A percentile compares a stretch with the other conserved stretches of the same genome.
phyloP scores from a whole-genome alignment of 1,139 yeast species.

The Suhomyces bribrorum region DNA sequence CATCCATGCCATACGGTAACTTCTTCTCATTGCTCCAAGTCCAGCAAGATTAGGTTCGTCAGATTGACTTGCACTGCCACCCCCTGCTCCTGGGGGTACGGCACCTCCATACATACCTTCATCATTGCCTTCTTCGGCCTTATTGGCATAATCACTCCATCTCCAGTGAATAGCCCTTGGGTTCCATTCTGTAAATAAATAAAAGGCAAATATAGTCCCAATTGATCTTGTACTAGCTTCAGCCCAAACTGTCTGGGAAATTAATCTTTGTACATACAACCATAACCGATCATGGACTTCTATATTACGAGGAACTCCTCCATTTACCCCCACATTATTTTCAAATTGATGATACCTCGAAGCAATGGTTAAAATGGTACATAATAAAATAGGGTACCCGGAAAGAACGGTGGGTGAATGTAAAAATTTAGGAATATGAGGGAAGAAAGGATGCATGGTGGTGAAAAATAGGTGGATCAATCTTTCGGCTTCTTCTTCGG shows the following conservation, averaged over 20 bases:
- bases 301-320: slow-evolving; percentile 48
- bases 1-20: slow-evolving; percentile 94
- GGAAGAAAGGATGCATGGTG: slow-evolving; percentile 87
- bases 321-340: slow-evolving; percentile 29
- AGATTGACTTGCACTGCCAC: slow-evolving; percentile 21
- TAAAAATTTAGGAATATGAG: slow-evolving; percentile 75
- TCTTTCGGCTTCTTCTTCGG: slow-evolving; percentile 66
- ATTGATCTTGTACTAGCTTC: slow-evolving; percentile 86
- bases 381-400: slow-evolving; percentile 76
- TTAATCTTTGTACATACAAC: slow-evolving; percentile 78
- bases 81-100: slow-evolving; percentile 9
- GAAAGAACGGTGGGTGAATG: slow-evolving; percentile 68
- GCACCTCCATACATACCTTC: slow-evolving; percentile 11
- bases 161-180: slow-evolving; percentile 92
- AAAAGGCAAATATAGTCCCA: slow-evolving; percentile 82
- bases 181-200: slow-evolving; percentile 92
- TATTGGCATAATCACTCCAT: slow-evolving; percentile 84
- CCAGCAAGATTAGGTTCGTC: slow-evolving; percentile 64
- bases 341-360: slow-evolving; percentile 69
- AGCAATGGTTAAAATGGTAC: slow-evolving; percentile 78
- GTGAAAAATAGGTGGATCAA: slow-evolving; percentile 68
- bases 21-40: slow-evolving; percentile 79
- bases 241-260: slow-evolving; percentile 92
- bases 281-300: slow-evolving; percentile 77
- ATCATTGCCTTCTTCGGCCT: slow-evolving; percentile 40